A percentile compares a stretch with the other conserved stretches of the same genome.
phyloP scores from a whole-genome alignment of 805 yeast species.

The Sporopachydermia quercuum region DNA sequence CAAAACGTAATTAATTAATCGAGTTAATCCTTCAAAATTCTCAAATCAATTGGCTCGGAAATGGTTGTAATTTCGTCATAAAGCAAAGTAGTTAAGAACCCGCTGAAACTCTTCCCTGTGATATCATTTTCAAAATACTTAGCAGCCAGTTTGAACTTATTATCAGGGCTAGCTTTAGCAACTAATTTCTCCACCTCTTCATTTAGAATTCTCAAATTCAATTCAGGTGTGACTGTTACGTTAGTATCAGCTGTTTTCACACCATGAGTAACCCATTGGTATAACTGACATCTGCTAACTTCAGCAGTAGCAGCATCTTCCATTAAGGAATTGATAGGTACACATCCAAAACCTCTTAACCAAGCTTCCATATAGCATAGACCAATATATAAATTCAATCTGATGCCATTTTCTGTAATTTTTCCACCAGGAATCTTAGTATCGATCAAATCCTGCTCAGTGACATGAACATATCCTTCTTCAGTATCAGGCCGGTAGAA shows the following conservation, averaged over 20 bases:
- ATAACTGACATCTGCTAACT: constrained; percentile 68
- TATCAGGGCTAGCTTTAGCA: constrained; percentile 35
- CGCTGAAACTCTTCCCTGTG: constrained; percentile 56
- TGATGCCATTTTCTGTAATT: constrained; percentile 57
- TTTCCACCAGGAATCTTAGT: constrained; percentile 48
- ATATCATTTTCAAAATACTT: constrained; percentile 61
- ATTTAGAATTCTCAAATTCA: constrained; percentile 39
- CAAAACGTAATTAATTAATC: no score
- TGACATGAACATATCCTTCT: constrained; percentile 16
- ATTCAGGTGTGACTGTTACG: constrained; percentile 40
- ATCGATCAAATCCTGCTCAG: constrained; percentile 44
- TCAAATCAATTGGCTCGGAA: constrained; percentile 19
- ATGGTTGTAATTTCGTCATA: constrained; percentile 56
- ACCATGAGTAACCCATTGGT: constrained; percentile 73
- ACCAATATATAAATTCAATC: constrained; percentile 61
- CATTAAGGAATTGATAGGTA: constrained; percentile 74
- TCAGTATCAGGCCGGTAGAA: constrained; percentile 27
- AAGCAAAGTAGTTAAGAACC: constrained; percentile 61
- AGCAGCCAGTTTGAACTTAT: constrained; percentile 57
- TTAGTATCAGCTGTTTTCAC: constrained; percentile 40
- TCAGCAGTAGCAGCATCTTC: constrained; percentile 89
- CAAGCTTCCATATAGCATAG: constrained; percentile 74
- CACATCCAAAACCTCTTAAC: constrained; percentile 76
- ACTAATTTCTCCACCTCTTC: constrained; percentile 45
- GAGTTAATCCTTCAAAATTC: constrained; percentile 15